A percentile compares a stretch with the other conserved stretches of the same genome.
These are phyloP conservation scores for Oxytropis ochrocephala DNA, from an alignment of 306 rosid species.

Conservation along the genomic window DNA sequence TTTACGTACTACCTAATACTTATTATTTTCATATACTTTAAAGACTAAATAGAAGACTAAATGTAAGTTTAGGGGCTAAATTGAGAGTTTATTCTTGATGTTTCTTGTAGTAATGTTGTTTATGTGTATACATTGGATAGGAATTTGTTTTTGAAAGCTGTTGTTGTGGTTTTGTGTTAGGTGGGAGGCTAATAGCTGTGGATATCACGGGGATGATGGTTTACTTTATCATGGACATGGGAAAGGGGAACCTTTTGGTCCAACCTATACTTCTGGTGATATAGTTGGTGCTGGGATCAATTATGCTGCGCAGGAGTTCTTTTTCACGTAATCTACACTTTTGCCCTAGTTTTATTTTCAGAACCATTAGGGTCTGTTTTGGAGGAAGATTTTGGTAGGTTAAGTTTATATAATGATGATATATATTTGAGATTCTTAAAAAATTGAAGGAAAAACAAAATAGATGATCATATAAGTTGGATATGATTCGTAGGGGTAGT, in stretches of 20 bases:
- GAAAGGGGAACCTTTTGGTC: slow-evolving; percentile 80
- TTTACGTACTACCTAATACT: too few species aligned
- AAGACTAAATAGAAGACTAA: too few species aligned
- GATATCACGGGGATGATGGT: slow-evolving; percentile 98
- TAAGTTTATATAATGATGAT: too few species aligned
- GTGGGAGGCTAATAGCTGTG: slow-evolving; percentile 96
- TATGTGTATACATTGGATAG: background rate
- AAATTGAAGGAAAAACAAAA: too few species aligned
- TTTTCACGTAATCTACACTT: slow-evolving; percentile 68
- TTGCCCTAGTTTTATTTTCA: background rate
- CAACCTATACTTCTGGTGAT: slow-evolving; percentile 80
- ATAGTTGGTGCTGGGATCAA: slow-evolving; percentile 93
- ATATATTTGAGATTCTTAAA: too few species aligned
- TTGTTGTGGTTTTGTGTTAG: slow-evolving; percentile 24
- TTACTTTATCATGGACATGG: slow-evolving; percentile 72
- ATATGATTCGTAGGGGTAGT: too few species aligned
- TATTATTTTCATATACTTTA: too few species aligned
- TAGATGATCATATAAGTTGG: too few species aligned
- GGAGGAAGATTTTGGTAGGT: too few species aligned
- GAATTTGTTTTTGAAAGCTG: background rate
- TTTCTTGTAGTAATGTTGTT: background rate
- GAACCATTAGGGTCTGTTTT: background rate
- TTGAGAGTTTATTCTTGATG: background rate
- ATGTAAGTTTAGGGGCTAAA: too few species aligned
- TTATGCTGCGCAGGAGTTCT: slow-evolving; percentile 74